Percentiles rank a stretch among this genome's conserved stretches.
These are phyloP conservation scores for Niveomyces coronatus DNA, from an alignment of 2,329 filamentous ascomycete species.

Conservation along the genomic window DNA sequence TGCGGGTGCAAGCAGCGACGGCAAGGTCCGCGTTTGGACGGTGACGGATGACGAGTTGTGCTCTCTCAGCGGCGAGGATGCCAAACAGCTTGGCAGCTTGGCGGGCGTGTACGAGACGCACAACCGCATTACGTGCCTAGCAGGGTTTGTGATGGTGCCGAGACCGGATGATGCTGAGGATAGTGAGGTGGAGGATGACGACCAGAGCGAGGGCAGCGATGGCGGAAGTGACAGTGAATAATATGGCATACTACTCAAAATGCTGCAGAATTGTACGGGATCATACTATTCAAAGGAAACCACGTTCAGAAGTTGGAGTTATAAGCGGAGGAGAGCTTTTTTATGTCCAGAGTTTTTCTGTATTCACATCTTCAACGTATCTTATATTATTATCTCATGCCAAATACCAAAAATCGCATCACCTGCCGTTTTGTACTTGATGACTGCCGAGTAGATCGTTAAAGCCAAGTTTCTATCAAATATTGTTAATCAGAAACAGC, in stretches of 20 bases:
- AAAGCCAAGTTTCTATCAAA: no score
- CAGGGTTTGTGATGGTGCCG: slow-evolving; percentile 75
- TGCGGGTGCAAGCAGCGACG: slow-evolving; percentile 74
- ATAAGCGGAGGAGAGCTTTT: no score
- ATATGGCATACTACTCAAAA: no score
- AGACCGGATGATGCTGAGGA: slow-evolving; percentile 50
- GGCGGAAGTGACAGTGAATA: slow-evolving; percentile 18
- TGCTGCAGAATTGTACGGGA: neutral
- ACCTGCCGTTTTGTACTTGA: no score
- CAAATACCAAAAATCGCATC: no score
- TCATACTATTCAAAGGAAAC: neutral
- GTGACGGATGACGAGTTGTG: slow-evolving; percentile 36
- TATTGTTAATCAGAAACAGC: no score
- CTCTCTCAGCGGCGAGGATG: slow-evolving; percentile 19
- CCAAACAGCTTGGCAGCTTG: slow-evolving; percentile 55
- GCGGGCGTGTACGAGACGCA: slow-evolving; percentile 74
- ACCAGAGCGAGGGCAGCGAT: slow-evolving; percentile 27
- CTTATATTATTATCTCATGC: no score
- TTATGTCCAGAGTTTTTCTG: no score
- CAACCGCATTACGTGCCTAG: slow-evolving; percentile 81
- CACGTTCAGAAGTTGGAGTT: neutral
- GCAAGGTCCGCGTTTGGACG: slow-evolving; percentile 69
- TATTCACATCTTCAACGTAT: no score
- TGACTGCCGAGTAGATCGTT: no score
- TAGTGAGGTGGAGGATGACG: slow-evolving; percentile 40